Conservation (phyloP, 2,329 filamentous ascomycete species). For the Trichoderma koningii region DNA sequence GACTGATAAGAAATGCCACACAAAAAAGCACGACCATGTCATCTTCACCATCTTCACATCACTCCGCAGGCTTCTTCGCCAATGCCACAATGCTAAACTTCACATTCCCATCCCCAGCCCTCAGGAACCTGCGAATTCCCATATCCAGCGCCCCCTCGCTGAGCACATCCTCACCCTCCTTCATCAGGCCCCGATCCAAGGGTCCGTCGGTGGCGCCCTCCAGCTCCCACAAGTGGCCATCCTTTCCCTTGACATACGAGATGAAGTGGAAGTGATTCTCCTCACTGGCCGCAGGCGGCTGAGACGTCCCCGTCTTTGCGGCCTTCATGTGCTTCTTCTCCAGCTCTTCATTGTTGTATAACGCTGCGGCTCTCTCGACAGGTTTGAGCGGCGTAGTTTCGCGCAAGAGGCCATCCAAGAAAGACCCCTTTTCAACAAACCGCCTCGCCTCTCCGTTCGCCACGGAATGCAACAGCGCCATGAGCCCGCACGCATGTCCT, state of each 20-base stretch:
- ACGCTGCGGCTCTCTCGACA: conserved; percentile 62
- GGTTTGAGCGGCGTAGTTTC: conserved; percentile 65
- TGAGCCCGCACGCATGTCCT: conserved; percentile 77
- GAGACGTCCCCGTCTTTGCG: conserved; percentile 67
- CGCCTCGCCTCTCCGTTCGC: conserved; percentile 66
- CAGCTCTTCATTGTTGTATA: conserved; percentile 70
- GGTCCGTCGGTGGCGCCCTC: conserved; percentile 76
- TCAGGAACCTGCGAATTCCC: conserved; percentile 51
- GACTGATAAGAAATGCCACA: neutral
- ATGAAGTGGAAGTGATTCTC: conserved; percentile 75
- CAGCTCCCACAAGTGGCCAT: conserved; percentile 73
- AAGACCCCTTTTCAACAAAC: conserved; percentile 55
- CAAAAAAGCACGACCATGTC: neutral
- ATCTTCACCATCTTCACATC: neutral
- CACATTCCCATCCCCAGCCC: conserved; percentile 39
- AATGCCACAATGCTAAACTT: conserved; percentile 47
- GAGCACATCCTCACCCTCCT: conserved; percentile 61
- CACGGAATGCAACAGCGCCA: conserved; percentile 72
- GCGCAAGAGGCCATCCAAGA: conserved; percentile 60
- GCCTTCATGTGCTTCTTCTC: conserved; percentile 74
- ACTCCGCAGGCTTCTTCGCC: conserved; percentile 31
- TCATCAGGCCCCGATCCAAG: conserved; percentile 62
- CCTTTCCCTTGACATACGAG: conserved; percentile 71
- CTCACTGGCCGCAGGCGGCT: conserved; percentile 61
- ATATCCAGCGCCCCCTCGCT: conserved; percentile 69